Conservation (phyloP, 2,329 filamentous ascomycete species). For the Lachnellula arida region DNA sequence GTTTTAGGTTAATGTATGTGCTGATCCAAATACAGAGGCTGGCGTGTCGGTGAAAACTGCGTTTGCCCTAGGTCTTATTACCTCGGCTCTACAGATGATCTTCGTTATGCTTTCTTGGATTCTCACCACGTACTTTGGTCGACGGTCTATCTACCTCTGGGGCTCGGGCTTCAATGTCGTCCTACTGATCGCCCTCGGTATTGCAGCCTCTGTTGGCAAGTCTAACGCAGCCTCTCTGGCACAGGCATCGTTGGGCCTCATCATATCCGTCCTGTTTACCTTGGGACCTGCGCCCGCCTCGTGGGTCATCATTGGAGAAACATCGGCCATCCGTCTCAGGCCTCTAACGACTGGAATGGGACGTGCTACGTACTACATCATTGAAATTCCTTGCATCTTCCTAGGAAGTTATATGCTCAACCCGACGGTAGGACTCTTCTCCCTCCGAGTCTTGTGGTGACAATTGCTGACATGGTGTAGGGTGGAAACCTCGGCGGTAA, state of each 20-base stretch:
- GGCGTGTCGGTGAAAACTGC: slow-evolving; percentile 50
- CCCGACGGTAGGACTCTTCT: slow-evolving; percentile 36
- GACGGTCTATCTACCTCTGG: slow-evolving; percentile 61
- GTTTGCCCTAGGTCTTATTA: slow-evolving; percentile 60
- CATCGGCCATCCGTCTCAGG: slow-evolving; percentile 58
- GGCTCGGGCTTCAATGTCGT: slow-evolving; percentile 49
- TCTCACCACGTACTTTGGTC: slow-evolving; percentile 58
- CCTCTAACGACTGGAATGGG: slow-evolving; percentile 63
- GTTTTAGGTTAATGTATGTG: background rate
- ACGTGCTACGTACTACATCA: slow-evolving; percentile 58
- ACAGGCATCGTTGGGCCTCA: slow-evolving; percentile 58
- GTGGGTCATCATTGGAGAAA: slow-evolving; percentile 64
- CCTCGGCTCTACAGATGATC: slow-evolving; percentile 56
- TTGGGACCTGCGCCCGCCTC: slow-evolving; percentile 59
- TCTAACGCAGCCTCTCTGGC: slow-evolving; percentile 43
- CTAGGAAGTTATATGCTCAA: slow-evolving; percentile 58
- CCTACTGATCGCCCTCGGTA: slow-evolving; percentile 54
- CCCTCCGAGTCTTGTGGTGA: background rate
- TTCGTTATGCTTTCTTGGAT: slow-evolving; percentile 65
- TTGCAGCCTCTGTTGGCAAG: slow-evolving; percentile 48
- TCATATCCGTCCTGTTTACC: slow-evolving; percentile 61
- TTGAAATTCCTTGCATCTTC: slow-evolving; percentile 64
- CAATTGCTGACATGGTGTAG: slow-evolving; percentile 27
- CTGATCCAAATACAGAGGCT: slow-evolving; percentile 48
- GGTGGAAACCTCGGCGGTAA: slow-evolving; percentile 46